These are phyloP conservation scores for Lipomyces kockii DNA, from an alignment of 805 yeast genomes.

Conservation along the genomic window DNA sequence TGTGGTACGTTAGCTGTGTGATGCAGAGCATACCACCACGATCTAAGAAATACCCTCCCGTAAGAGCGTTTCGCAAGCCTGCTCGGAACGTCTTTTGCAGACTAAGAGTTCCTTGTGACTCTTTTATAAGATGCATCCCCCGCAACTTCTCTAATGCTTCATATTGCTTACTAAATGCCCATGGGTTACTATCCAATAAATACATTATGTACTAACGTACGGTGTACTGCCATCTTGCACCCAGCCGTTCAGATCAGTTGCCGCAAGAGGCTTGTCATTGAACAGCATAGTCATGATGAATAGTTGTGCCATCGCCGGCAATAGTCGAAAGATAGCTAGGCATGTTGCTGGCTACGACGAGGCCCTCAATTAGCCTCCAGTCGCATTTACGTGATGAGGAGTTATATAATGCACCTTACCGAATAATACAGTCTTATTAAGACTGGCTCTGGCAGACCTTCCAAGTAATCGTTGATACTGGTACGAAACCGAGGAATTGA, in stretches of 20 bases:
- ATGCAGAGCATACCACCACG: neutral
- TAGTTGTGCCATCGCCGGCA: constrained; percentile 89
- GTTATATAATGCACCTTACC: constrained; percentile 38
- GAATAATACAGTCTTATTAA: constrained; percentile 79
- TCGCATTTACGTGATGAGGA: neutral
- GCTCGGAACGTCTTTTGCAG: constrained; percentile 75
- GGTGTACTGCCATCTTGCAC: constrained; percentile 62
- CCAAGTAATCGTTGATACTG: constrained; percentile 72
- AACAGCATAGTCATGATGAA: constrained; percentile 86
- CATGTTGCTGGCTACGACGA: constrained; percentile 78
- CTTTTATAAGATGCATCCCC: constrained; percentile 74
- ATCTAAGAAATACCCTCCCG: constrained; percentile 61
- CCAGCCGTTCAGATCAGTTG: constrained; percentile 74
- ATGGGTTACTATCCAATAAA: constrained; percentile 35
- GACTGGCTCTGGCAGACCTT: constrained; percentile 85
- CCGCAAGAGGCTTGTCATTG: constrained; percentile 70
- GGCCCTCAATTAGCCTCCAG: neutral
- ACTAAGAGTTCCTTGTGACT: constrained; percentile 54
- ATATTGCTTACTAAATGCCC: constrained; percentile 57
- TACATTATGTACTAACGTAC: constrained; percentile 42
- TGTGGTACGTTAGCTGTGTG: neutral
- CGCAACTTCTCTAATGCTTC: constrained; percentile 81
- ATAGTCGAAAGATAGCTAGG: constrained; percentile 83
- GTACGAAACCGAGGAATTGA: constrained; percentile 37
- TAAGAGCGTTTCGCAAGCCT: constrained; percentile 79